Evolutionary conservation across 371 early-diverging fungal genomes (phyloP).

Genomic region (Saksenaea vasiformis): DNA sequence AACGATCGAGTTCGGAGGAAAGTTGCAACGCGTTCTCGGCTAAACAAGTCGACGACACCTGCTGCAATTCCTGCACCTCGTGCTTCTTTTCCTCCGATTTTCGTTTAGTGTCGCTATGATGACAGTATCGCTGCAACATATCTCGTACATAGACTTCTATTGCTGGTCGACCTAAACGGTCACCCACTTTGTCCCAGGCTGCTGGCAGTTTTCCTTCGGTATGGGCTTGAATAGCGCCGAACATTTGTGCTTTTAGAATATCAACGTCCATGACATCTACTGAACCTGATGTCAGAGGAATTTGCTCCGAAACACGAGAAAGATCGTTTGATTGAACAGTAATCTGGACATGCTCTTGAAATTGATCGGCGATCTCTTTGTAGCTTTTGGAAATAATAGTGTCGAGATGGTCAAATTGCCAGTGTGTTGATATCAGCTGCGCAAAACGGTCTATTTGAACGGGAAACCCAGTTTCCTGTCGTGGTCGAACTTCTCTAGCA

Average conservation of each 20-base stretch:
- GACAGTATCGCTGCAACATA: conserved; percentile 20
- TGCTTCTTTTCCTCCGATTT: not conserved
- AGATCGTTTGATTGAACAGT: conserved; percentile 1
- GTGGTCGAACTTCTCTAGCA: not conserved
- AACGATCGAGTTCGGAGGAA: conserved; percentile 27
- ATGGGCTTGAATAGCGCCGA: conserved; percentile 46
- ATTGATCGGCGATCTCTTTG: conserved; percentile 29
- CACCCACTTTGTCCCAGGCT: conserved; percentile 42
- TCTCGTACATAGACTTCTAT: conserved; percentile 28
- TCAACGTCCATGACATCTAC: conserved; percentile 33
- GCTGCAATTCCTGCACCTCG: not conserved
- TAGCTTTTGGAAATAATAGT: conserved; percentile 34
- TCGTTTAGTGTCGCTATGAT: not conserved
- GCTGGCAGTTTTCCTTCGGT: conserved; percentile 40
- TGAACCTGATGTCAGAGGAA: not conserved
- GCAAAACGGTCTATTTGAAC: conserved; percentile 38
- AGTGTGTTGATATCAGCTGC: conserved; percentile 41
- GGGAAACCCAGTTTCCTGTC: not conserved
- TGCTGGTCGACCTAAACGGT: conserved; percentile 16
- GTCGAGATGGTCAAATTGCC: conserved; percentile 49
- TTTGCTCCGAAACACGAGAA: conserved; percentile 1
- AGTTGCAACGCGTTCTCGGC: conserved; percentile 22
- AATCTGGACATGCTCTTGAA: conserved; percentile 36
- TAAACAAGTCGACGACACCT: conserved; percentile 23
- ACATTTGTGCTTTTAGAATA: conserved; percentile 43